Evolutionary conservation across 192 early-diverging fungal species (phyloP).

Genomic region (Rhizophagus sp.): DNA sequence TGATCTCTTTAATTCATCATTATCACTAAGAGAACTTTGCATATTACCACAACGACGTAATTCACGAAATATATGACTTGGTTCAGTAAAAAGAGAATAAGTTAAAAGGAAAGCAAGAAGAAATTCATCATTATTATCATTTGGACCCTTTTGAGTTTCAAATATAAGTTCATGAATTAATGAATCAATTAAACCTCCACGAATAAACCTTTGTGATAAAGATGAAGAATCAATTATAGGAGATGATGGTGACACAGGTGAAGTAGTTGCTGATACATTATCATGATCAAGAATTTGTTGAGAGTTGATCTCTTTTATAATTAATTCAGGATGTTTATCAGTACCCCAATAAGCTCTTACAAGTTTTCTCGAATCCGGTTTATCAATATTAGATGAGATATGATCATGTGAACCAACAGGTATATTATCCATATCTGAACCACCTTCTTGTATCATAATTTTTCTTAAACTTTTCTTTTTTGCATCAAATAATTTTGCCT

Average conservation of each 20-base stretch:
- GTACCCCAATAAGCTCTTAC: conserved; percentile 55
- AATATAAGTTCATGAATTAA: conserved; percentile 68
- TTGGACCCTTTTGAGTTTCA: conserved; percentile 33
- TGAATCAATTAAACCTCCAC: conserved; percentile 46
- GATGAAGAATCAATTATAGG: too few relatives aligned
- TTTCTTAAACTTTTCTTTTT: conserved; percentile 44
- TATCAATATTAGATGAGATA: too few relatives aligned
- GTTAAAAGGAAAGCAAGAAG: conserved; percentile 43
- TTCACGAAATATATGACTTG: conserved; percentile 28
- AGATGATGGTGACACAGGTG: not conserved
- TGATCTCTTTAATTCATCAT: conserved; percentile 12
- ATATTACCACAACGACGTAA: conserved; percentile 15
- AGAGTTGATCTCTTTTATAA: conserved; percentile 29
- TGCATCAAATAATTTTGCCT: conserved; percentile 51
- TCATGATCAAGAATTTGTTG: not conserved
- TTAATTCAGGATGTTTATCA: conserved; percentile 54
- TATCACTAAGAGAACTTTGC: conserved; percentile 26
- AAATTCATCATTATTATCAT: conserved; percentile 32
- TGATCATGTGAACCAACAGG: not conserved
- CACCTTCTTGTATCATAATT: conserved; percentile 4
- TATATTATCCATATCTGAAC: not conserved
- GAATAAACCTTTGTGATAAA: conserved; percentile 17
- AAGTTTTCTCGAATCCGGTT: conserved; percentile 15
- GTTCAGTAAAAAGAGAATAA: conserved; percentile 42
- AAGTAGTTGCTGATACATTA: not conserved